Base-by-base conservation (phyloP, 2,329 filamentous ascomycete species). In the Pseudocercospora pini-densiflorae region DNA sequence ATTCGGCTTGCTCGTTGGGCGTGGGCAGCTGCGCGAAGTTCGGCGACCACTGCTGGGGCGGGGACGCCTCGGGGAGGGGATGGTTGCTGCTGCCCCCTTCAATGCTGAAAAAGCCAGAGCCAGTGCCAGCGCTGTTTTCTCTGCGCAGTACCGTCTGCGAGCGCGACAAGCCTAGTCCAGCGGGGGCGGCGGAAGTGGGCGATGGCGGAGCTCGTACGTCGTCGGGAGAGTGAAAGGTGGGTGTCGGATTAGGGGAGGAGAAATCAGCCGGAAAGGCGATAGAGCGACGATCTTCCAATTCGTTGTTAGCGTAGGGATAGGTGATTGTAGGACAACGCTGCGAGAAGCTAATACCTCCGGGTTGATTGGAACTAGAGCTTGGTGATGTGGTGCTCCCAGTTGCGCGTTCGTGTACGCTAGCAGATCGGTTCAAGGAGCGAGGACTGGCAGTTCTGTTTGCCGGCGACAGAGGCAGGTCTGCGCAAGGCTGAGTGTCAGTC, bases 111-210 rank as follows among this genome's bases (percentile, higher is more conserved):
- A n/a, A 16, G 23, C 16, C 19, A 14, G 51, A n/a, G 51, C 27
- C 23, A 55, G 23, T 31, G 47, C 21, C 47, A 51, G 23, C 51
- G 51, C 51, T 55, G 14, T 27, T 55, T n/a, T 5, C 16, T 55
- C 51, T 27, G 54, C 70, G 66, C 49, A 72, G 61, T 27, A 74
- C 70, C 9, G 74, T 75, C 62, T 71, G 72, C 58, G 74, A 74
- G 51, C 74, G 73, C 29, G 59, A 62, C 36, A 72, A 49, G 36
- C 72, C 70, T 29, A 14, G 47, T 24, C 9, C 47, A 8, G 29
- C 31, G 55, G 55, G 16, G 29, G 31, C 55, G n/a, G 55, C 68
- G 24, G 64, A 43, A 23, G 68, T 66, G n/a, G 70, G 65, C 16
- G 66, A 65, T 33, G 63, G 63, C 45, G 43, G 45, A 19, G 33